Evolutionary conservation across 1,139 yeast genomes (phyloP), one percentile per base, ranked within the genome.

Genomic region (Nakaseomyces sp.): DNA sequence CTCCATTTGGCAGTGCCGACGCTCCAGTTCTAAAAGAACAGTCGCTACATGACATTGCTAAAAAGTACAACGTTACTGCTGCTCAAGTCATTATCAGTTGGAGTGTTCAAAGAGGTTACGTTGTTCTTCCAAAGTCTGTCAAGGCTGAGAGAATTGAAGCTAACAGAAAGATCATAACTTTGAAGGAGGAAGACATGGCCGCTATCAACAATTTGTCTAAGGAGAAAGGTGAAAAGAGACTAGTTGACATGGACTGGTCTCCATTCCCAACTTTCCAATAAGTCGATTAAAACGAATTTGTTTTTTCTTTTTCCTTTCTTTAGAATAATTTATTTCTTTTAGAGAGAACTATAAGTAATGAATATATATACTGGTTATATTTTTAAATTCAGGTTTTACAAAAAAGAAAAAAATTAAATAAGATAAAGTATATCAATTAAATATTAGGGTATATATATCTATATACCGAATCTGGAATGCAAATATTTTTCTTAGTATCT

Each of bases 1-100:
- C 86, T 31, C 94, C 95, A 46, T 72, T 85, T 54, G 93, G 89
- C 19, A 76, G 86, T 26, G 67, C 76, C 16, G 76, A 76, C 45
- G 78, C 86, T 17, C 85, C 88, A 17, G 62, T 81, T 32, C 68
- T 81, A 54, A 64, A 68, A 42, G 74, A 81, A 53, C 67, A 68
- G 39, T 63, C 66, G 2, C 64, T 83, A 19, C 51, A 58, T 18
- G 58, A 67, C 29, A 61, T 84, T 47, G 87, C 87, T 41, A 66
- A 72, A 46, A 73, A 73, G 52, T 71, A 80, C 60, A 59, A 63
- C 29, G 77, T 73, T 35, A 66, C 76, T 4, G 68, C 83, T n/a
- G 85, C 85, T 32, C 74, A 76, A 48, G 66, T 84, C 25, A 69
- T 80, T 49, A 70, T 84, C 50, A 76, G 82, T 41, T 84, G 89